Conservation (phyloP, 2,329 filamentous ascomycete species). For the Verticillium alfalfae region DNA sequence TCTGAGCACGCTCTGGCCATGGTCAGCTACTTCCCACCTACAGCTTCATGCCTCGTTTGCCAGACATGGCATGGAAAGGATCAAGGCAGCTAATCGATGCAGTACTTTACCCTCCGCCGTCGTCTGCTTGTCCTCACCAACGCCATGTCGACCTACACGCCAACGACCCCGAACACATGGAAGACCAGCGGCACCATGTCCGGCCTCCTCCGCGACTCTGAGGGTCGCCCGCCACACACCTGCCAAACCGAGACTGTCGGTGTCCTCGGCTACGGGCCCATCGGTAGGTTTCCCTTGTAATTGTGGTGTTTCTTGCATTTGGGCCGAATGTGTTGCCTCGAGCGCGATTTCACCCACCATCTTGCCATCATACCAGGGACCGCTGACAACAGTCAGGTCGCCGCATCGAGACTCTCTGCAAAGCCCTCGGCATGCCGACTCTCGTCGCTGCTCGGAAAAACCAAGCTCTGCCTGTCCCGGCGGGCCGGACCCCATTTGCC, state of each 20-base stretch:
- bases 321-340: too few species aligned
- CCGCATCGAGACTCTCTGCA: conserved; percentile 14
- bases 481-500: conserved; percentile 10
- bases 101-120: conserved; percentile 15
- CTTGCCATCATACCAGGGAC: too few species aligned
- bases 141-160: conserved; percentile 9
- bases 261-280: conserved; percentile 19
- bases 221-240: conserved; percentile 16
- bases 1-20: conserved; percentile 16
- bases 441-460: conserved; percentile 16
- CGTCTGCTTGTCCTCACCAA: conserved; percentile 14
- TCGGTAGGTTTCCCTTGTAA: conserved; percentile 4
- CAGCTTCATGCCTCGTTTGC: not conserved
- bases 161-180: conserved; percentile 9
- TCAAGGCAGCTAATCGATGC: not conserved
- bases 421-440: conserved; percentile 14
- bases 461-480: not conserved
- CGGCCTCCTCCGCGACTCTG: conserved; percentile 8
- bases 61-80: not conserved
- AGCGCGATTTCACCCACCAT: too few species aligned
- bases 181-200: conserved; percentile 11
- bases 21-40: not conserved
- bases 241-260: conserved; percentile 19
- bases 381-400: conserved; percentile 5
- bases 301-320: too few species aligned